phyloP scores from a whole-genome alignment of 2,329 filamentous ascomycete species.

The Penicillium sp. region DNA sequence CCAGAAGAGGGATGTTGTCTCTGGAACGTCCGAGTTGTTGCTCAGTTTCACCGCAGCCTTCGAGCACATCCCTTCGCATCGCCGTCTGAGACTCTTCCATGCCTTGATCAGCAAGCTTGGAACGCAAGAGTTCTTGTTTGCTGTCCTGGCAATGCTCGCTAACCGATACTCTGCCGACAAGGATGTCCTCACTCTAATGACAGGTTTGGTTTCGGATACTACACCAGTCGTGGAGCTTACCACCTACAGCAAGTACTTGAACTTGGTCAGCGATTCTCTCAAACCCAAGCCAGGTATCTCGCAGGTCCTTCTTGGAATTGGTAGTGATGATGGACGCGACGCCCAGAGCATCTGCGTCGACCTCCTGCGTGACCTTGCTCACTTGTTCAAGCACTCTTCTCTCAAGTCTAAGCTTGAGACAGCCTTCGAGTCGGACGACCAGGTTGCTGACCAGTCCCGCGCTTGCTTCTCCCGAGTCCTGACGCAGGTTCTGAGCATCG shows the following conservation, averaged over 20 bases:
- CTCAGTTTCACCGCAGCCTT: constrained; percentile 95
- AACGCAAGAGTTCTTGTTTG: constrained; percentile 81
- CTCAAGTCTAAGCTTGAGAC: constrained; percentile 39
- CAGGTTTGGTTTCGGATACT: constrained; percentile 70
- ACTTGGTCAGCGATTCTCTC: constrained; percentile 71
- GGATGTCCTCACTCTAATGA: constrained; percentile 69
- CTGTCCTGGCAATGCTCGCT: constrained; percentile 82
- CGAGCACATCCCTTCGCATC: constrained; percentile 88
- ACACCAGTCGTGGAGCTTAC: constrained; percentile 69
- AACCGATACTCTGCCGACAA: constrained; percentile 81
- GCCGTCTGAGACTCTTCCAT: constrained; percentile 76
- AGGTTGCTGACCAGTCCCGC: constrained; percentile 63
- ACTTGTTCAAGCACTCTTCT: constrained; percentile 40
- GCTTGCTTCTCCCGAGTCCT: constrained; percentile 67
- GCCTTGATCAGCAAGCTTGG: constrained; percentile 83
- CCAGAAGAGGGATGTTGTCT: constrained; percentile 71
- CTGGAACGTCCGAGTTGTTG: constrained; percentile 83
- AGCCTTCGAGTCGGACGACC: constrained; percentile 33
- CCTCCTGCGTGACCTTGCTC: constrained; percentile 41
- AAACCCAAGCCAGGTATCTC: constrained; percentile 72
- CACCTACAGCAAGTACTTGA: constrained; percentile 72
- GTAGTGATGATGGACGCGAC: constrained; percentile 47
- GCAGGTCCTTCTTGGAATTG: constrained; percentile 65
- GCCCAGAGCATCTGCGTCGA: constrained; percentile 41
- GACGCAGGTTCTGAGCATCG: constrained; percentile 63